Conservation (phyloP, 306 rosid species). For the Quercus wislizeni region DNA sequence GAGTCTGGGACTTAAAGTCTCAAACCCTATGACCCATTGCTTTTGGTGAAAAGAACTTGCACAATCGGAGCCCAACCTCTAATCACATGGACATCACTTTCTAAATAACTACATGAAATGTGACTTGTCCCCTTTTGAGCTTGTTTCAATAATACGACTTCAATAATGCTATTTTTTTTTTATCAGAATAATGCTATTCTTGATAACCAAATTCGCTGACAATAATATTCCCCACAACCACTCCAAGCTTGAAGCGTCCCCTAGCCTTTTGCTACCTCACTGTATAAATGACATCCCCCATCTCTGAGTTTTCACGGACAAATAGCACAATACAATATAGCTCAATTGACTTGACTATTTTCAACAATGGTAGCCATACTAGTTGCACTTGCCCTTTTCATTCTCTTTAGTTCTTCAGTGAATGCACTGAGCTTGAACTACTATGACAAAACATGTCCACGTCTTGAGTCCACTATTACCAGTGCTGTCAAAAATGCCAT, state of each 20-base stretch:
- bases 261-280: conserved; percentile 7
- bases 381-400: conserved; percentile 9
- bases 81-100: neutral
- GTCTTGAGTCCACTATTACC: conserved; percentile 47
- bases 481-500: conserved; percentile 51
- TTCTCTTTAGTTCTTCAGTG: conserved; percentile 7
- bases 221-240: conserved; percentile 20
- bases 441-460: conserved; percentile 60
- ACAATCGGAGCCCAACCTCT: too few relatives aligned
- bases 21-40: too few relatives aligned
- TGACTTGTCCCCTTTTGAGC: neutral
- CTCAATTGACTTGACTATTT: neutral
- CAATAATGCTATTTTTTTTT: conserved; percentile 14
- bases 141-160: conserved; percentile 25
- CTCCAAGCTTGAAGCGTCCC: conserved; percentile 11
- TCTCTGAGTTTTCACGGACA: conserved; percentile 1
- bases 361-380: conserved; percentile 29
- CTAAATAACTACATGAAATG: neutral
- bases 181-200: conserved; percentile 6
- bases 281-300: conserved; percentile 29
- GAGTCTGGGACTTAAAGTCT: too few relatives aligned
- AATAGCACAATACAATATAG: neutral
- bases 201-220: conserved; percentile 25
- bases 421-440: conserved; percentile 38
- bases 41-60: too few relatives aligned